A percentile compares a stretch with the other conserved stretches of the same genome.
Evolutionary conservation across 1,139 yeast genomes (phyloP).

Genomic region (Hemisphaericaspora xylofermentans): DNA sequence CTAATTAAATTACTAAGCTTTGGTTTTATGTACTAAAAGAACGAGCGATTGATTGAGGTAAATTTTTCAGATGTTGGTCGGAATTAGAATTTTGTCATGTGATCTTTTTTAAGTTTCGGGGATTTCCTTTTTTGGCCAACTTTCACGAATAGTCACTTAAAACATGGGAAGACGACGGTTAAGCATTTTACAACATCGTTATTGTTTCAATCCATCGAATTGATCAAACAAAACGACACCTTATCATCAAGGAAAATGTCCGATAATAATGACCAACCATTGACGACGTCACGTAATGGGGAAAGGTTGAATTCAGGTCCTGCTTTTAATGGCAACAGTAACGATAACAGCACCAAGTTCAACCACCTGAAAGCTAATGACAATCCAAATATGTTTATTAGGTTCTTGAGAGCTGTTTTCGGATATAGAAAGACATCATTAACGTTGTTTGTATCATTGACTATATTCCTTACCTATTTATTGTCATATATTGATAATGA

Average conservation of each 20-base stretch:
- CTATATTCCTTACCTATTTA: constrained; percentile 36
- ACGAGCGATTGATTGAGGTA: not conserved
- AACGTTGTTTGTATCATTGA: constrained; percentile 46
- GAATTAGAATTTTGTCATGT: not conserved
- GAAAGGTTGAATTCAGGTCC: not conserved
- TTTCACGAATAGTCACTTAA: no score
- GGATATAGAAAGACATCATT: constrained; percentile 63
- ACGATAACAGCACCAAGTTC: constrained; percentile 1
- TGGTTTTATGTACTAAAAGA: not conserved
- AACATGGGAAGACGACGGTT: no score
- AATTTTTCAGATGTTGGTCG: not conserved
- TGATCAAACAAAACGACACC: not conserved
- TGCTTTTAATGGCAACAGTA: not conserved
- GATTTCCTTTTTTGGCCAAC: not conserved
- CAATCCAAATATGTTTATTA: constrained; percentile 27
- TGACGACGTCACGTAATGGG: not conserved
- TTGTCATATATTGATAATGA: constrained; percentile 33
- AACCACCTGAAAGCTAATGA: not conserved
- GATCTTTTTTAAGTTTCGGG: not conserved
- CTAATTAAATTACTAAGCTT: no score
- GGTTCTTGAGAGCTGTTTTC: constrained; percentile 38
- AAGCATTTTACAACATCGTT: not conserved
- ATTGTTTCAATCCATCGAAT: not conserved
- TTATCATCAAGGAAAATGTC: not conserved
- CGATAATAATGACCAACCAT: not conserved